These are phyloP conservation scores for Termitomyces sp. DNA, from an alignment of 768 basidiomycete species.

Conservation along the genomic window DNA sequence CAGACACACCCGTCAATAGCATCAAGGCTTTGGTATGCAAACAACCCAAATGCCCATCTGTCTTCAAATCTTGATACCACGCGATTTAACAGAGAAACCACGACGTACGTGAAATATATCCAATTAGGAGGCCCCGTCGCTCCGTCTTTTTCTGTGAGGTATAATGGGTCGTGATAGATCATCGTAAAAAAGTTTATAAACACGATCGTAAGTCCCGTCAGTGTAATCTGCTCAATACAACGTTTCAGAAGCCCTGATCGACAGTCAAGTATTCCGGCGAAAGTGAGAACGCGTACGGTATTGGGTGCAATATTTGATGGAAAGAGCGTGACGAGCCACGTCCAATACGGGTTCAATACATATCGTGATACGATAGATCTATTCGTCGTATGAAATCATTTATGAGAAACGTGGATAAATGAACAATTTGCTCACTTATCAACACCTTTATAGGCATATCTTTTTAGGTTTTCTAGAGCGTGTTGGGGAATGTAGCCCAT, in stretches of 20 bases:
- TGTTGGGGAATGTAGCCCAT: slow-evolving; percentile 63
- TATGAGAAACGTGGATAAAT: slow-evolving; percentile 5
- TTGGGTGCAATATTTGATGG: slow-evolving; percentile 86
- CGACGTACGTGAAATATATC: slow-evolving; percentile 84
- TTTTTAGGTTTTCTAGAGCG: slow-evolving; percentile 71
- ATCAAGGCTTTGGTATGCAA: slow-evolving; percentile 88
- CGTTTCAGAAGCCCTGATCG: not conserved
- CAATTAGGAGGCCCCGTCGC: slow-evolving; percentile 66
- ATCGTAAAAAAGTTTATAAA: slow-evolving; percentile 81
- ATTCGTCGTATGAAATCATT: not conserved
- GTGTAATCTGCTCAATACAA: slow-evolving; percentile 65
- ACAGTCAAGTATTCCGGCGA: not conserved
- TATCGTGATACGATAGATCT: slow-evolving; percentile 78
- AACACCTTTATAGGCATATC: slow-evolving; percentile 76
- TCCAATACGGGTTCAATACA: slow-evolving; percentile 86
- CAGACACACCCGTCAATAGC: slow-evolving; percentile 76
- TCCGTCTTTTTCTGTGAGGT: slow-evolving; percentile 65
- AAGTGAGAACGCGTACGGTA: slow-evolving; percentile 49
- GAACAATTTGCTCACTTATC: slow-evolving; percentile 56
- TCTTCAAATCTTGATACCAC: not conserved
- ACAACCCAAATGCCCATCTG: slow-evolving; percentile 87
- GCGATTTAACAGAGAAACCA: not conserved
- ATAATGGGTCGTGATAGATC: slow-evolving; percentile 78
- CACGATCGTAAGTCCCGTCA: slow-evolving; percentile 79
- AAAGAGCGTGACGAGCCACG: slow-evolving; percentile 86